Conservation (phyloP, 257 asterid genomes). For the Handroanthus guayacan region DNA sequence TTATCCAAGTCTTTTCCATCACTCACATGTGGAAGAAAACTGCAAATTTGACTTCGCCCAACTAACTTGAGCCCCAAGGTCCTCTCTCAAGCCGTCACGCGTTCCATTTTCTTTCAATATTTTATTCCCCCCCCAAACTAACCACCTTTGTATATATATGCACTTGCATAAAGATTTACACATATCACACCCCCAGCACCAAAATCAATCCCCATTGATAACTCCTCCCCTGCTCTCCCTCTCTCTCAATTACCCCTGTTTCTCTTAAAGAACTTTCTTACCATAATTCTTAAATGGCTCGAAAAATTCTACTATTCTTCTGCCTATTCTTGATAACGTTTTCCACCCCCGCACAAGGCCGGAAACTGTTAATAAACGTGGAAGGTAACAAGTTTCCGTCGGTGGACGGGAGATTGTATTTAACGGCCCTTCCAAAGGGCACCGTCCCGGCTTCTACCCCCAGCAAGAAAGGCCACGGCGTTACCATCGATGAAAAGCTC, state of each 20-base stretch:
- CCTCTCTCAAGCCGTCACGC: slow-evolving; percentile 36
- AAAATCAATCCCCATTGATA: slow-evolving; percentile 30
- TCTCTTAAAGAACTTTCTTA: background rate
- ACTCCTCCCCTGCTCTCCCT: slow-evolving; percentile 25
- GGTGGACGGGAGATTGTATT: slow-evolving; percentile 38
- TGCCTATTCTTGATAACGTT: slow-evolving; percentile 38
- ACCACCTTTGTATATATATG: background rate
- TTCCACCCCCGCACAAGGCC: slow-evolving; percentile 40
- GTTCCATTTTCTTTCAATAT: slow-evolving; percentile 17
- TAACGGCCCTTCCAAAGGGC: slow-evolving; percentile 60
- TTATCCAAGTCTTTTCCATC: background rate
- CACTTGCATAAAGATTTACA: background rate
- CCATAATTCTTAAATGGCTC: slow-evolving; percentile 39
- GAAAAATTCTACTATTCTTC: slow-evolving; percentile 27
- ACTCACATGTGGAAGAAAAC: slow-evolving; percentile 1
- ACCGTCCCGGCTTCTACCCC: slow-evolving; percentile 53
- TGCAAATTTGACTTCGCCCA: slow-evolving; percentile 55
- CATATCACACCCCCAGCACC: slow-evolving; percentile 17
- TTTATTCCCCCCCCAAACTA: background rate
- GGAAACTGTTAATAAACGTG: slow-evolving; percentile 45
- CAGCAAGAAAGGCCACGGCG: slow-evolving; percentile 57
- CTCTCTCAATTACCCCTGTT: background rate
- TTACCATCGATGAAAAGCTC: slow-evolving; percentile 47
- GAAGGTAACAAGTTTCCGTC: slow-evolving; percentile 3
- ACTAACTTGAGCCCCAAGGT: slow-evolving; percentile 49